Base-by-base conservation (phyloP, 116 monocot genomes). In the Phalaenopsis hybrid region DNA sequence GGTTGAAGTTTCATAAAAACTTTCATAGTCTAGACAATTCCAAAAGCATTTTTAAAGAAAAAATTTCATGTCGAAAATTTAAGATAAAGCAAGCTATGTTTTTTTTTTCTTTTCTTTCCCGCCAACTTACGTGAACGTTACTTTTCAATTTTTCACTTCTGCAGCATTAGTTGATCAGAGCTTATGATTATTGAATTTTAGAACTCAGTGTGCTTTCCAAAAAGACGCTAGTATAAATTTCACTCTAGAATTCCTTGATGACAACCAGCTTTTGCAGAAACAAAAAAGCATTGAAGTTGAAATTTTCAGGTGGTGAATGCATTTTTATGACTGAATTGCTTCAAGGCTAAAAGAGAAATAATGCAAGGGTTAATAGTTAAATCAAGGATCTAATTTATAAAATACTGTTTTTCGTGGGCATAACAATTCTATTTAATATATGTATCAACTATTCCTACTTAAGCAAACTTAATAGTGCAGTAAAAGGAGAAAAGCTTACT, bases 401-500 rank as follows among this genome's bases (percentile, higher is more conserved):
- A 33, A 15, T 41, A 13, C 4, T 72, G 4, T 15, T 41, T 12
- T 28, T 67, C 1, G 17, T 9, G 4, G 4, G 72, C 72, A 37
- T 34, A 37, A 72, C 15, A 72, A 37, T 37, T 72, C 9, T 72
- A 37, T 34, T 72, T 25, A 72, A 72, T 72, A 28, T 43, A 72
- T 72, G 41, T 37, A 72, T 72, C n/a, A 65, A 65, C n/a, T 65
- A 65, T 65, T 15, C 72, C 41, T 43, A 41, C 16, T 41, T 41
- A 5, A 34, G 12, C 33, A 72, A 41, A 41, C 11, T 37, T 41
- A 41, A 4, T 72, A 15, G 12, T 17, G 17, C 37, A 72, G 15
- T 34, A 6, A 75, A 75, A 46, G 5, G 31, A 20, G 58, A 77
- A 70, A 20, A 87, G 49, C 89, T 84, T 82, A 92, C 92, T 76